A percentile compares a stretch with the other conserved stretches of the same genome.
phyloP scores from a whole-genome alignment of 352 stramenopile species.

The Ophiocytium majus region DNA sequence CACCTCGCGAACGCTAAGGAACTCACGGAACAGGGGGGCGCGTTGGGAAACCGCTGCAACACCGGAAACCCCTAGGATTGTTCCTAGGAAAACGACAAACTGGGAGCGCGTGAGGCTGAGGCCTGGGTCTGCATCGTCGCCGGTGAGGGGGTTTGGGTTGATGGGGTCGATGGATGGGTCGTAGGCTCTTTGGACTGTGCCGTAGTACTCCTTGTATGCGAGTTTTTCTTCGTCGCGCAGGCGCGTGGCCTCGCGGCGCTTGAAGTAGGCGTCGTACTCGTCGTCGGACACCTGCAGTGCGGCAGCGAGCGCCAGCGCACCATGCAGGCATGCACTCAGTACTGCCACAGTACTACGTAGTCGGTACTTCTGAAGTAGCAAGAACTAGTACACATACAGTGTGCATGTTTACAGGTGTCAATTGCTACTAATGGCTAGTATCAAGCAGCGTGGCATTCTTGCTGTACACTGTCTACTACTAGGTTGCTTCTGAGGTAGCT shows the following conservation, averaged over 20 bases:
- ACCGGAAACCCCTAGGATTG: background rate
- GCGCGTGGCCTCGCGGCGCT: background rate
- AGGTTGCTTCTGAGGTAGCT: no score
- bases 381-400: no score
- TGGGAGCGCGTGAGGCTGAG: background rate
- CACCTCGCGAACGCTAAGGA: constrained; percentile 1
- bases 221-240: background rate
- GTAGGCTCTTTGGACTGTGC: background rate
- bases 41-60: constrained; percentile 17
- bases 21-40: background rate
- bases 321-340: no score
- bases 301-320: no score
- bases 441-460: no score
- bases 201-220: constrained; percentile 15
- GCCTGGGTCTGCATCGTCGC: background rate
- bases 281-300: no score
- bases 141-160: background rate
- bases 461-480: no score
- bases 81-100: background rate
- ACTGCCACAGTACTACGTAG: no score
- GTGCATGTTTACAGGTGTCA: no score
- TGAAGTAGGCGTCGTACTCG: constrained; percentile 24
- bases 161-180: background rate
- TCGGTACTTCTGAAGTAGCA: no score
- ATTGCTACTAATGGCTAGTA: no score